Evolutionary conservation across 768 basidiomycete genomes (phyloP).

Genomic region (Mycena vitilis): DNA sequence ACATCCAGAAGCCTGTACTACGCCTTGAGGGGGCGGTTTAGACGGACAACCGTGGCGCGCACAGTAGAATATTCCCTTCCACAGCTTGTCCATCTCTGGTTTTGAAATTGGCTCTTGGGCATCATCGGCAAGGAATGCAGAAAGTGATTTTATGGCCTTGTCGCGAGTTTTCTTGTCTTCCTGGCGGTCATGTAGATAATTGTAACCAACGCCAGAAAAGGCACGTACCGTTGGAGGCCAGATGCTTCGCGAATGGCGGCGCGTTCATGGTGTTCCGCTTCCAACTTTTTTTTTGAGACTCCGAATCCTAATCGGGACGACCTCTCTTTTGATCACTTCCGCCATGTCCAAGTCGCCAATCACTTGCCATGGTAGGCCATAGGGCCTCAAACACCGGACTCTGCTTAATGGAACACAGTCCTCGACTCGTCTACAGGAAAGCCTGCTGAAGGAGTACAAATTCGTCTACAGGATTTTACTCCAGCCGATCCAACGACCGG

Average conservation of each 20-base stretch:
- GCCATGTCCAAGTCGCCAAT: slow-evolving; percentile 78
- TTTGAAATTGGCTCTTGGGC: slow-evolving; percentile 70
- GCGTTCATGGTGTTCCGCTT: slow-evolving; percentile 48
- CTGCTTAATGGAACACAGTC: slow-evolving; percentile 56
- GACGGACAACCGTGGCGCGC: slow-evolving; percentile 39
- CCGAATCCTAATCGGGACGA: slow-evolving; percentile 40
- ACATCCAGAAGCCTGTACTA: slow-evolving; percentile 96
- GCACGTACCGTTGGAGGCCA: slow-evolving; percentile 87
- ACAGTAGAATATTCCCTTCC: slow-evolving; percentile 99
- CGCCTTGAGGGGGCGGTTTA: slow-evolving; percentile 4
- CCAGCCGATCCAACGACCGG: slow-evolving; percentile 39
- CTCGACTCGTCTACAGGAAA: slow-evolving; percentile 88
- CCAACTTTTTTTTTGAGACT: slow-evolving; percentile 40
- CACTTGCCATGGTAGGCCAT: slow-evolving; percentile 84
- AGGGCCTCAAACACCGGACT: background rate
- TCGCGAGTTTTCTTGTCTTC: slow-evolving; percentile 93
- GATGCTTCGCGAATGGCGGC: slow-evolving; percentile 90
- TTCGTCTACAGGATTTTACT: slow-evolving; percentile 66
- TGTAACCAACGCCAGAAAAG: slow-evolving; percentile 5
- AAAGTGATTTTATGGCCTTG: slow-evolving; percentile 85
- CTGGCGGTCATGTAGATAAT: slow-evolving; percentile 35
- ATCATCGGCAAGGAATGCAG: slow-evolving; percentile 81
- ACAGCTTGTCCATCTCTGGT: slow-evolving; percentile 88
- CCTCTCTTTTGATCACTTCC: background rate
- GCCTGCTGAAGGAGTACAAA: slow-evolving; percentile 77